Evolutionary conservation across 2,329 filamentous ascomycete species (phyloP).

Genomic region (Plenodomus biglobosus): DNA sequence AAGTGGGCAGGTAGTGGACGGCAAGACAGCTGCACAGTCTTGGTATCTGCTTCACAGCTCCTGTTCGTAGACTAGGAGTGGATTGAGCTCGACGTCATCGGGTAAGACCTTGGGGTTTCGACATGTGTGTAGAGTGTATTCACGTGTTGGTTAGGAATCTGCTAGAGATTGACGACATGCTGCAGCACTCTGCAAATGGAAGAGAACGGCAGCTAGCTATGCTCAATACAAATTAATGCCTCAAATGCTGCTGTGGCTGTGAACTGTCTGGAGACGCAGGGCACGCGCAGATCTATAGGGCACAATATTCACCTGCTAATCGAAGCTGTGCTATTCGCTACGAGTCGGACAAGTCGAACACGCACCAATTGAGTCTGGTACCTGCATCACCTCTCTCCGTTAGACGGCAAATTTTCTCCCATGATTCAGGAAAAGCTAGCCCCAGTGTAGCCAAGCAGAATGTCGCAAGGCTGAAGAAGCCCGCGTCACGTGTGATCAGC

Average conservation of each 20-base stretch:
- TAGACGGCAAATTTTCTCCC: conserved; percentile 21
- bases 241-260: background rate
- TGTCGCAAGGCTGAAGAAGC: conserved; percentile 22
- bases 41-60: background rate
- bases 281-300: background rate
- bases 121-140: background rate
- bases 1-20: conserved; percentile 57
- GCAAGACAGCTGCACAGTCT: background rate
- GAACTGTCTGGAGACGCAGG: background rate
- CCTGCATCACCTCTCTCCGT: conserved; percentile 22
- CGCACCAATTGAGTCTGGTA: conserved; percentile 14
- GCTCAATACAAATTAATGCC: background rate
- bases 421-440: background rate
- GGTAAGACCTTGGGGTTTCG: too few relatives aligned
- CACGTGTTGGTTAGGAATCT: background rate
- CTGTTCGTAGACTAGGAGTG: background rate
- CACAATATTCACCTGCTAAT: background rate
- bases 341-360: background rate
- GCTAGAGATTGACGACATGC: background rate
- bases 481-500: background rate
- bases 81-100: too few relatives aligned
- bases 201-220: background rate
- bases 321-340: background rate
- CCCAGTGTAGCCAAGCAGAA: conserved; percentile 8
- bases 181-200: background rate